Percentiles rank a stretch among this genome's conserved stretches.
Conservation (phyloP, 176 grass and related monocot genomes). For the Zea luxurians region DNA sequence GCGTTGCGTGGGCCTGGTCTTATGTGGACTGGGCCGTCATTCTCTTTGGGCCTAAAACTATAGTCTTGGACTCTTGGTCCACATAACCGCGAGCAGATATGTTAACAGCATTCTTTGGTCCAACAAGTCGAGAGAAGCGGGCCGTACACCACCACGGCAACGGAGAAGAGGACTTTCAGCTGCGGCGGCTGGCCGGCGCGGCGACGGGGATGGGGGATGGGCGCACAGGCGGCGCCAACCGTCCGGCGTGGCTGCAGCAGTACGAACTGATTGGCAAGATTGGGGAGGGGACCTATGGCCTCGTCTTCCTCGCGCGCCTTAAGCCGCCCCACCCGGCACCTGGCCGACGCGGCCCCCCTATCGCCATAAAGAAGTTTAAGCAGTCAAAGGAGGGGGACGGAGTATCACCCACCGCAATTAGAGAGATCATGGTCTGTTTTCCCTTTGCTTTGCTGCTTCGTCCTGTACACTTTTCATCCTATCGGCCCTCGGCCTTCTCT, state of each 20-base stretch:
- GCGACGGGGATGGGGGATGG: constrained; percentile 75
- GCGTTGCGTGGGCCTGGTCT: neutral
- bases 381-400: constrained; percentile 79
- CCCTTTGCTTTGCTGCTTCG: constrained; percentile 21
- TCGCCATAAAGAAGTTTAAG: constrained; percentile 99
- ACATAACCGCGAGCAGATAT: neutral
- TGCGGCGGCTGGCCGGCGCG: constrained; percentile 12
- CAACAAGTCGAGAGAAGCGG: neutral
- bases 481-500: neutral
- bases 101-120: neutral
- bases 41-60: neutral
- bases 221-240: constrained; percentile 55
- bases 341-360: constrained; percentile 66
- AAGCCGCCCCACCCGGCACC: constrained; percentile 43
- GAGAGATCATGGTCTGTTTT: constrained; percentile 84
- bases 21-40: neutral
- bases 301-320: constrained; percentile 88
- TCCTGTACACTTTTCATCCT: neutral
- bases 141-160: constrained; percentile 14
- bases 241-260: constrained; percentile 91
- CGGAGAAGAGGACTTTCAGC: constrained; percentile 3
- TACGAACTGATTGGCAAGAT: constrained; percentile 98
- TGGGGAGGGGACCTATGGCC: constrained; percentile 94
- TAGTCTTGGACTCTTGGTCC: neutral
- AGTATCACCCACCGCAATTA: constrained; percentile 87